Conservation (phyloP, 1,284 basidiomycete genomes). For the Rhizoctonia solani region DNA sequence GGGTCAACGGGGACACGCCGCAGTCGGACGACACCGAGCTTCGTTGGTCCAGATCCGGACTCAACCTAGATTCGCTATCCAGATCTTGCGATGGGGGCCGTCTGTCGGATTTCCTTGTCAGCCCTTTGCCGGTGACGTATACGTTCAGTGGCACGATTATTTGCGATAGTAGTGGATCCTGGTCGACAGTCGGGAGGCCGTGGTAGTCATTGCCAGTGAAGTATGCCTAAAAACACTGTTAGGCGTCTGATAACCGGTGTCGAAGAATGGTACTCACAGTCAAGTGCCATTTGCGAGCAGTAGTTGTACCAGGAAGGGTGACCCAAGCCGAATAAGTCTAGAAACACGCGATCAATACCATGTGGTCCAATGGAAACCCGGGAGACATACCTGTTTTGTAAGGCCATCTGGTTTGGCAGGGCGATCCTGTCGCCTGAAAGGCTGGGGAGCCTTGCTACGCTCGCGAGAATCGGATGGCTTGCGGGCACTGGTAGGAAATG, state of each 20-base stretch:
- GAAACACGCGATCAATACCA: not conserved
- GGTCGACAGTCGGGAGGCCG: constrained; percentile 36
- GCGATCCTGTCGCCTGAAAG: constrained; percentile 38
- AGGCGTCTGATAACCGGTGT: not conserved
- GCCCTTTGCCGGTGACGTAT: constrained; percentile 40
- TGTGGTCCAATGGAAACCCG: not conserved
- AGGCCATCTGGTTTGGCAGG: constrained; percentile 38
- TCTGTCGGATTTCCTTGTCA: constrained; percentile 39
- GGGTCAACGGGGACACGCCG: constrained; percentile 26
- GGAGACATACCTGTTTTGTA: constrained; percentile 37
- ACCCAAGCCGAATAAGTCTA: constrained; percentile 40
- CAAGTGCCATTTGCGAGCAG: constrained; percentile 39
- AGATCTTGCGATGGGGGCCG: constrained; percentile 7
- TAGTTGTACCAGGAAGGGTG: constrained; percentile 28
- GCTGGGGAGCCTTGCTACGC: constrained; percentile 21
- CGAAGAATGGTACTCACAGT: constrained; percentile 33
- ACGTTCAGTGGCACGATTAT: constrained; percentile 35
- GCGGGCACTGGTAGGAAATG: constrained; percentile 29
- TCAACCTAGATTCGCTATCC: not conserved
- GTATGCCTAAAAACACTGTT: constrained; percentile 32
- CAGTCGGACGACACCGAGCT: constrained; percentile 20
- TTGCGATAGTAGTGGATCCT: constrained; percentile 37
- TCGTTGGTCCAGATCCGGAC: constrained; percentile 14
- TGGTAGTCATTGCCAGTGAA: constrained; percentile 37
- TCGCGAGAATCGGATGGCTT: constrained; percentile 33